Evolutionary conservation across 169 alveolate genomes (phyloP).

Genomic region (Eimeria falciformis): DNA sequence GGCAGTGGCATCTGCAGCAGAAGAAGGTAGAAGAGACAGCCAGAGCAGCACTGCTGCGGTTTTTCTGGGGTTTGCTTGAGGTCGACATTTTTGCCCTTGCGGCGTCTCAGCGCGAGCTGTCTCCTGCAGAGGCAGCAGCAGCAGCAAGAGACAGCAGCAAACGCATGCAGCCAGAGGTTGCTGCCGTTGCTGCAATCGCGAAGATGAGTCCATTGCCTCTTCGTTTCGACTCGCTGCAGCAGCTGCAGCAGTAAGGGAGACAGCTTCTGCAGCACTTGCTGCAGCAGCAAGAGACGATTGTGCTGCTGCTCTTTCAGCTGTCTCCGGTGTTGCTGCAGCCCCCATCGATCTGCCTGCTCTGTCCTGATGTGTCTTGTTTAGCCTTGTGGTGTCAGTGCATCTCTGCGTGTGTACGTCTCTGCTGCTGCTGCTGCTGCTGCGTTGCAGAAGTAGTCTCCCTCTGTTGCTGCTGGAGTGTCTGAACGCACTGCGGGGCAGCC

Average conservation of each 20-base stretch:
- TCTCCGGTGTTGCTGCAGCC: too few species aligned
- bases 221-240: conserved; percentile 11
- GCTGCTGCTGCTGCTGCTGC: not conserved
- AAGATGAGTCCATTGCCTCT: conserved; percentile 13
- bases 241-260: not conserved
- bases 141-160: conserved; percentile 42
- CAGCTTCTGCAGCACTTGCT: too few species aligned
- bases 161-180: conserved; percentile 12
- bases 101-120: not conserved
- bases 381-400: too few species aligned
- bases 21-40: not conserved
- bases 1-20: conserved; percentile 15
- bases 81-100: conserved; percentile 3
- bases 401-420: too few species aligned
- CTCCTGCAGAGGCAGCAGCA: not conserved
- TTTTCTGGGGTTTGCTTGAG: conserved; percentile 25
- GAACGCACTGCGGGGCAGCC: not conserved
- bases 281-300: too few species aligned
- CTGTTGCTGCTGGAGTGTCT: conserved; percentile 32
- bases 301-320: too few species aligned
- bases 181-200: conserved; percentile 18
- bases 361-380: too few species aligned
- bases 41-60: conserved; percentile 4
- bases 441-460: conserved; percentile 28
- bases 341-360: too few species aligned